phyloP scores from a whole-genome alignment of 106 monocot species.

The Allium cepa region DNA sequence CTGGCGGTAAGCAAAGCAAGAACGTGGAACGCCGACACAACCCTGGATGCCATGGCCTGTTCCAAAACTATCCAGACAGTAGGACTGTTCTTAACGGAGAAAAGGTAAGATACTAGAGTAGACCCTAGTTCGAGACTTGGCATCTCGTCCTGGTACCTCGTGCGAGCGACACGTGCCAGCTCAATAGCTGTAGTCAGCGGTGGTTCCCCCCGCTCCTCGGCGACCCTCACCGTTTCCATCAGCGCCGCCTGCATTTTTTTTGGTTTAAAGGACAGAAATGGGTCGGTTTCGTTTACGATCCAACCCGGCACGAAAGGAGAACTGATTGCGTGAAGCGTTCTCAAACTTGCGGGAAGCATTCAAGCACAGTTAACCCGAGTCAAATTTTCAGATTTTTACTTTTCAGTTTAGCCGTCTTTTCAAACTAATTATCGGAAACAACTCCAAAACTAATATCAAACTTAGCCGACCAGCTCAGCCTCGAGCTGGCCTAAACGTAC shows the following conservation, averaged over 20 bases:
- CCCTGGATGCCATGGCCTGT: slow-evolving; percentile 42
- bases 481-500: too few species aligned
- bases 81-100: slow-evolving; percentile 44
- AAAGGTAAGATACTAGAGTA: slow-evolving; percentile 42
- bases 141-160: slow-evolving; percentile 14
- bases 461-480: too few species aligned
- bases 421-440: too few species aligned
- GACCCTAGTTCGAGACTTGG: slow-evolving; percentile 49
- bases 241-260: slow-evolving; percentile 1
- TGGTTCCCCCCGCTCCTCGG: slow-evolving; percentile 41
- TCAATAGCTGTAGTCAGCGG: slow-evolving; percentile 31
- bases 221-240: slow-evolving; percentile 26
- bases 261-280: too few species aligned
- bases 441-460: too few species aligned
- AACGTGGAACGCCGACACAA: slow-evolving; percentile 46
- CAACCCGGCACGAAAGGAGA: too few species aligned
- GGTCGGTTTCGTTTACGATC: too few species aligned
- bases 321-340: too few species aligned
- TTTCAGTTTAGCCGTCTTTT: too few species aligned
- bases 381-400: too few species aligned
- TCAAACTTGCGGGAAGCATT: too few species aligned
- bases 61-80: slow-evolving; percentile 71
- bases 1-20: slow-evolving; percentile 67
- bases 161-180: slow-evolving; percentile 17
- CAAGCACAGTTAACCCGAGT: too few species aligned